Evolutionary conservation across 2,329 filamentous ascomycete species (phyloP), one percentile per base, ranked within the genome.

Genomic region (Fusarium decemcellulare): DNA sequence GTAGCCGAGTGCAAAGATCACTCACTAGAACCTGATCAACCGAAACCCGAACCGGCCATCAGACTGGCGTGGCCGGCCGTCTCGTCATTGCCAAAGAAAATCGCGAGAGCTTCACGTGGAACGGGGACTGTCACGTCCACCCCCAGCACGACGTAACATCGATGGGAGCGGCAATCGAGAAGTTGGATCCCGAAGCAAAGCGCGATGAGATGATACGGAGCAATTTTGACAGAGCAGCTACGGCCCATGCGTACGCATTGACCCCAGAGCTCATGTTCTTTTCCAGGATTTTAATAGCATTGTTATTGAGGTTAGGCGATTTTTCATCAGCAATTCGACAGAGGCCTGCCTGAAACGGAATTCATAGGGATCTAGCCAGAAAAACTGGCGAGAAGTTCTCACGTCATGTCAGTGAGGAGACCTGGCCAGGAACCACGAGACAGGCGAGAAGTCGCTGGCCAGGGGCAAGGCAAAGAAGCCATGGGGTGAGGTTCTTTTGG

Each of bases 401-500:
- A 63, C 44, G 56, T 62, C 54, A 70, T 39, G 47, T 55, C n/a
- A 53, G 29, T 29, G 39, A 60, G 39, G 42, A 27, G 29, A 29
- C 8, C 48, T 23, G 32, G 23, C 46, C 55, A 53, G 27, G 57
- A 42, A 27, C 34, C 32, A 36, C 14, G 18, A 29, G 16, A 23
- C 18, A 51, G 23, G 18, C 18, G 18, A 46, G 23, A 8, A 51
- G 16, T 36, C 15, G 46, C n/a, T 29, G 36, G 5, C 32, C 18
- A 50, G 48, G 39, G 40, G 40, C 34, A 52, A 44, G 32, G 46
- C 14, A 14, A 56, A 16, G 14, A 59, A n/a, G 14, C 6, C 32
- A 74, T 73, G 60, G 53, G 56, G 57, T 68, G 70, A 73, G 66
- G 68, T 70, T 68, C 56, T 47, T 63, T 67, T 64, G 63, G 63